Conservation (phyloP, 495 filamentous ascomycete genomes). For the Penicillium odoratum region DNA sequence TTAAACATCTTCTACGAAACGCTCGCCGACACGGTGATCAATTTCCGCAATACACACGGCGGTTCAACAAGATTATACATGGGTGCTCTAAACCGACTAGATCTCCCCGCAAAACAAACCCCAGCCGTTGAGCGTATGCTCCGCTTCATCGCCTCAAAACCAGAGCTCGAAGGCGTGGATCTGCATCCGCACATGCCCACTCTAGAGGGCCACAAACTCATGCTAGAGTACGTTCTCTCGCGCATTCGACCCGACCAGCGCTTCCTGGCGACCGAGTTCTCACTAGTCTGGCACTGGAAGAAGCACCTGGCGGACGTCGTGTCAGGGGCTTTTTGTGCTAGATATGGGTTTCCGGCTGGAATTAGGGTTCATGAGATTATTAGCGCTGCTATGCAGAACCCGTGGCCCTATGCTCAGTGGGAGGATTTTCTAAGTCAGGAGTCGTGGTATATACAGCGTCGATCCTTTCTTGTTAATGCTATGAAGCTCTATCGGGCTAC, state of each 20-base stretch:
- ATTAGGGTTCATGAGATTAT: conserved; percentile 11
- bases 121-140: conserved; percentile 11
- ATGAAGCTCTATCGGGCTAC: conserved; percentile 13
- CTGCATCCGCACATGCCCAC: conserved; percentile 14
- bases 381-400: conserved; percentile 6
- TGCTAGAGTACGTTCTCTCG: conserved; percentile 13
- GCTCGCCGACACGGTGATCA: conserved; percentile 6
- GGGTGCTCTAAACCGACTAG: conserved; percentile 17
- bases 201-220: conserved; percentile 7
- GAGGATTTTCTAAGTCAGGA: conserved; percentile 9
- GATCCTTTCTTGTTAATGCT: conserved; percentile 7
- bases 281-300: conserved; percentile 17
- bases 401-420: conserved; percentile 9
- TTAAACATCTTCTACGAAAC: conserved; percentile 15
- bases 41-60: conserved; percentile 2
- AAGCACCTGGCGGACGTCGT: conserved; percentile 8
- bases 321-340: conserved; percentile 2
- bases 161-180: conserved; percentile 15
- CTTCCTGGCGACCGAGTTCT: conserved; percentile 18
- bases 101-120: conserved; percentile 13
- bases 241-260: conserved; percentile 13
- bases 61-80: conserved; percentile 11
- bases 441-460: conserved; percentile 13
- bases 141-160: conserved; percentile 9
- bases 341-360: conserved; percentile 4